A percentile compares a stretch with the other conserved stretches of the same genome.
These are phyloP conservation scores for Cairneyella variabilis DNA, from an alignment of 495 filamentous ascomycete genomes.

Conservation along the genomic window DNA sequence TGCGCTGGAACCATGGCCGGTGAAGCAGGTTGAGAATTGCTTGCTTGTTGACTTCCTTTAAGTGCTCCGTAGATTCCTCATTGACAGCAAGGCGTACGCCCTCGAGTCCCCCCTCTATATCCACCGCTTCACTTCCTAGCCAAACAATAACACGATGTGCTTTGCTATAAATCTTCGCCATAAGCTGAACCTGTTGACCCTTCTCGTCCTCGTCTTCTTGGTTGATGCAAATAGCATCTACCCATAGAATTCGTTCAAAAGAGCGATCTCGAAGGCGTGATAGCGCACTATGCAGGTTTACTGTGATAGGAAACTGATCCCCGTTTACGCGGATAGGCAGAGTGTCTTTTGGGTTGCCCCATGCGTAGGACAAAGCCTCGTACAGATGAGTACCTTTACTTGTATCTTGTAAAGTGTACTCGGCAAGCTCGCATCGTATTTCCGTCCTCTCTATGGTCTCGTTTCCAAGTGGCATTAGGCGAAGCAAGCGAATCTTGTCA, in stretches of 20 bases:
- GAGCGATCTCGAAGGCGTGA: constrained; percentile 13
- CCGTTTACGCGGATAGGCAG: constrained; percentile 12
- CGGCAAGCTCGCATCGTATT: constrained; percentile 11
- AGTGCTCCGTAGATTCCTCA: constrained; percentile 4
- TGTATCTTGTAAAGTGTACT: constrained; percentile 18
- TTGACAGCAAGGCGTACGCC: constrained; percentile 15
- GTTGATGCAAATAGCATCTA: constrained; percentile 33
- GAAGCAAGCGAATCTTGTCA: neutral
- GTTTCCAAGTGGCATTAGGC: neutral
- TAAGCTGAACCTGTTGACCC: constrained; percentile 21
- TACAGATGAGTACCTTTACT: constrained; percentile 3
- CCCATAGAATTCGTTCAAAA: constrained; percentile 22
- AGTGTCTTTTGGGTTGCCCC: neutral
- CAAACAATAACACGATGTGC: constrained; percentile 31
- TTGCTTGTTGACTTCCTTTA: constrained; percentile 2
- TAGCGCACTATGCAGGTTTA: constrained; percentile 22
- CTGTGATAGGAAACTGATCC: constrained; percentile 8
- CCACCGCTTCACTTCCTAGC: constrained; percentile 16
- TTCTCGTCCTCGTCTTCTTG: constrained; percentile 21
- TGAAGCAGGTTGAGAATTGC: constrained; percentile 23
- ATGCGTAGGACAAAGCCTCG: constrained; percentile 10
- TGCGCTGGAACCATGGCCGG: constrained; percentile 28
- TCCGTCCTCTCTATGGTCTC: neutral
- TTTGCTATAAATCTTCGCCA: constrained; percentile 32
- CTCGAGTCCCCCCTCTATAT: constrained; percentile 23